Evolutionary conservation across 371 early-diverging fungal species (phyloP), one percentile per base, ranked within the genome.

Genomic region (Mucor plumbeus): DNA sequence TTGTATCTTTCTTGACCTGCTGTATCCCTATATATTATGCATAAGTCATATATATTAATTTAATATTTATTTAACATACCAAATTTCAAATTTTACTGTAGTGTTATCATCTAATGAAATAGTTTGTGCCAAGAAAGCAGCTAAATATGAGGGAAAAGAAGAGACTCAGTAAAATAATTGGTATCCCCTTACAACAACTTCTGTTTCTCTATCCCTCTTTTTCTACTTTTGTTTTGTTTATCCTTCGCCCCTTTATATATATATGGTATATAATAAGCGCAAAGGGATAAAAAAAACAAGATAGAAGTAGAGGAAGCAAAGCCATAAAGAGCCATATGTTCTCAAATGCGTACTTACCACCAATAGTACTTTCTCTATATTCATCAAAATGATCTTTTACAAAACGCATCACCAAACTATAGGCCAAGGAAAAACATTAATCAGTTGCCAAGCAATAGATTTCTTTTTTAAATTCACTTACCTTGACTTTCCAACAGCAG

Each of bases 301-400:
- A 31, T 4, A 14, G 6, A 13, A 14, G n/a, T n/a, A 50, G 13
- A 50, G 26, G 9, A 10, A 14, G 26, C 26, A 7, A 50, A 19
- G 17, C 8, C 17, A 53, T 10, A 10, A 40, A 40, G 64, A 55
- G 7, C 15, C n/a, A 34, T 5, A 53, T 53, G 53, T 31, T 53
- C 17, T 53, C 53, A 53, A 14, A 13, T 6, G 17, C 1, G 7
- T 50, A 56, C 69, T 73, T 87, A 92, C 94, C 95, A 81, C 98
- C 98, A 77, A 98, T 98, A 47, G 99, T 99, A 68, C 97, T 97
- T 77, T 98, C 98, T 85, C 95, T 92, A 80, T 97, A 96, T 75
- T 97, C 98, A 72, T 97, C 95, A 83, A 97, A 99, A 77, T 96
- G 95, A 79, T 95, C 94, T 79, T 96, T 96, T 57, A 97, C 97